Base-by-base conservation (phyloP, 768 basidiomycete species). In the Crassisporium funariophilum region DNA sequence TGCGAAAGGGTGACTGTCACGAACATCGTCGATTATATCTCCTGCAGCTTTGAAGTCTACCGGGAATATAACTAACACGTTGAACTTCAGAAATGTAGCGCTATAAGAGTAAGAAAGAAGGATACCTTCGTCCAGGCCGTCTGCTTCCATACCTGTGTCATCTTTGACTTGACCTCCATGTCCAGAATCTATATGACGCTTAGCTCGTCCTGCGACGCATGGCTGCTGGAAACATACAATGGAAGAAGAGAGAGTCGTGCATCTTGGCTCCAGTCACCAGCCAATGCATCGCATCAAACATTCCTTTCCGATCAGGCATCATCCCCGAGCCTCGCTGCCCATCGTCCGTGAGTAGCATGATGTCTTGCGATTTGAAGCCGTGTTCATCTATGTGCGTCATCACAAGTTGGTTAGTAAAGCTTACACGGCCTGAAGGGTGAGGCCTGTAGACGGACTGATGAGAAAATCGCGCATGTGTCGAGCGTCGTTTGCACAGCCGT, bases 101-200 rank as follows among this genome's bases (percentile, higher is more conserved):
- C 4, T 12, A 22, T 27, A 22, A 15, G 23, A n/a, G 36, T 31
- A 37, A 22, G 12, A 11, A 35, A 16, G 17, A 16, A 2, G 46
- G 63, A 19, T 47, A 83, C 84, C 80, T 73, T 93, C 91, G 50
- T 93, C 91, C 50, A 72, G 79, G 3, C 92, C 93, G 59, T 90
- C 87, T 0, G 71, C 67, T 64, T 95, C 86, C 52, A 88, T 85
- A 1, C 88, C 90, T 49, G 88, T 75, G 0, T 65, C 54, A 66
- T 95, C 93, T 37, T 77, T 75, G 2, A 85, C 82, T 60, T 95
- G 94, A 5, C 94, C 95, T 16, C 97, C 95, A 56, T 98, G 95
- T 1, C 95, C 95, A 1, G 94, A 95, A 68, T 91, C 88, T 89
- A 44, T 6, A 33, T 13, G 20, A 20, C 21, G 6, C 16, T 38